A percentile compares a stretch with the other conserved stretches of the same genome.
Evolutionary conservation across 441 rosid genomes (phyloP).

Genomic region (Eutrema salsugineum): DNA sequence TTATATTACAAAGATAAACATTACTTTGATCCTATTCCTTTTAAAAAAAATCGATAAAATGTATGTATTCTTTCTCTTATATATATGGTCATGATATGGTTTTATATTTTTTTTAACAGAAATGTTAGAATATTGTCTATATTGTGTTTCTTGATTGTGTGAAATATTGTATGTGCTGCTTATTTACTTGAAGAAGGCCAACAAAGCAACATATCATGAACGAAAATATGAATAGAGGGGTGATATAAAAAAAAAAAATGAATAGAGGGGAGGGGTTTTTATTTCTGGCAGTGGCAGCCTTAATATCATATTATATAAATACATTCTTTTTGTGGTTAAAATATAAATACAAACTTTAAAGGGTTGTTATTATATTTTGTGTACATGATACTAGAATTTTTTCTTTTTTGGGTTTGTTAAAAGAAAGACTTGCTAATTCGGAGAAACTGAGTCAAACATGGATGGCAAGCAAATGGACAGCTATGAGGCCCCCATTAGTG

Average conservation of each 20-base stretch:
- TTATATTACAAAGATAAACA: too few species aligned
- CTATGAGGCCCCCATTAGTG: not conserved
- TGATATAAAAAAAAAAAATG: too few species aligned
- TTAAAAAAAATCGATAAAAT: too few species aligned
- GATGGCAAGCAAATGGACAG: constrained; percentile 13
- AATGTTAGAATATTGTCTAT: not conserved
- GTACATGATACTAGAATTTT: too few species aligned
- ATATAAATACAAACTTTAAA: not conserved
- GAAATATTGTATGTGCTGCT: not conserved
- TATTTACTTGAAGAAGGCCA: not conserved
- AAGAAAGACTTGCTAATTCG: not conserved
- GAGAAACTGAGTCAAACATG: constrained; percentile 12
- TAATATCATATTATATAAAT: not conserved
- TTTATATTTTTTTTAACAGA: too few species aligned
- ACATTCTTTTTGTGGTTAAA: too few species aligned
- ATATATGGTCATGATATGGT: too few species aligned
- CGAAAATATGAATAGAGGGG: not conserved
- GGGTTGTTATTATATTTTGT: not conserved
- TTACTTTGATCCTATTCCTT: too few species aligned
- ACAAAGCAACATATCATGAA: not conserved
- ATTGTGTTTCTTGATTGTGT: not conserved
- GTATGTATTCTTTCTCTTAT: not conserved
- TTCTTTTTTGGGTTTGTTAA: not conserved
- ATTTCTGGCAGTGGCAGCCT: not conserved
- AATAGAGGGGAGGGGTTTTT: constrained; percentile 1